Evolutionary conservation across 495 filamentous ascomycete species (phyloP), one percentile per base, ranked within the genome.

Genomic region (Neurospora sp.): DNA sequence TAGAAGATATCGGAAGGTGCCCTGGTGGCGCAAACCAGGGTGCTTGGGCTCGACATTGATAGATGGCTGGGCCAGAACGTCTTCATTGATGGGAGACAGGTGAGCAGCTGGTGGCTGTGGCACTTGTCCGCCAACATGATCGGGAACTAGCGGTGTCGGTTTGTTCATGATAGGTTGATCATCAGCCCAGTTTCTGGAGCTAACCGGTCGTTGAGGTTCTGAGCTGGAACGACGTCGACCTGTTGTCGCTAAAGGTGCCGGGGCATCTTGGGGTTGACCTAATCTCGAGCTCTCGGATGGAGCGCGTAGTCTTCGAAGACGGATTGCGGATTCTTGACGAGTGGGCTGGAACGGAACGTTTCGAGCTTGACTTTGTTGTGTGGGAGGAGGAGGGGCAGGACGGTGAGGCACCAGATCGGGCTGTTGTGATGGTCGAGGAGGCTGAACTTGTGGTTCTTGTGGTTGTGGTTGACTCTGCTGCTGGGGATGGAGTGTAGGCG

Each of bases 151-250:
- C 10, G 62, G 69, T 11, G 41, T 37, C n/a, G 75, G 35, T 18
- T 35, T 66, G 54, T 18, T 3, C 54, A 66, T 66, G 6, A 16
- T 35, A 2, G 54, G 54, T 7, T 35, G 54, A 18, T 35, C 54
- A 18, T 66, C 54, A 16, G 27, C 42, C 37, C 73, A 5, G 38
- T 39, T n/a, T 35, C 8, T 2, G 72, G 69, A 9, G 72, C 70
- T 37, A n/a, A 40, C 20, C 3, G 74, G 76, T 12, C 71, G 71
- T 5, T 75, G 74, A 12, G 74, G 76, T 27, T 77, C 76, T 2
- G 76, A 77, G 69, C 76, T 77, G 4, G 76, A 75, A 1, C 74
- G 75, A 23, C 62, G 62, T 18, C 72, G 75, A 39, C 73, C 70
- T 27, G 27, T 44, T 12, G 62, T 35, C n/a, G 62, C 72, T 27